Percentiles rank a stretch among this genome's conserved stretches.
Conservation (phyloP, 1,284 basidiomycete species). For the Mycena sp. region DNA sequence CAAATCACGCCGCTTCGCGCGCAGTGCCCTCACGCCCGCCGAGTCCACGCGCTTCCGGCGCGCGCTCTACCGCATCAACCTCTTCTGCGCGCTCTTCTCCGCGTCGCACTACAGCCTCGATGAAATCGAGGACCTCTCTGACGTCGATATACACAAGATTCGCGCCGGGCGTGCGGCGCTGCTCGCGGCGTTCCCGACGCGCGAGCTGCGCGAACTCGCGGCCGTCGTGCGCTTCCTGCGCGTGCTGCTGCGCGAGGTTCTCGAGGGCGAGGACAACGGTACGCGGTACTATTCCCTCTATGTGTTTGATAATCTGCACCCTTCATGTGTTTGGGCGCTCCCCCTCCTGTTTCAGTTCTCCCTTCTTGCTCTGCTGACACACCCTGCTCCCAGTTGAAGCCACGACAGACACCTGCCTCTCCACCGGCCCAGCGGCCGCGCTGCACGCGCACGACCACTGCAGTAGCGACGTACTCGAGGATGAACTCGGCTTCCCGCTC, state of each 20-base stretch:
- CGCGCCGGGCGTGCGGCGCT: slow-evolving; percentile 9
- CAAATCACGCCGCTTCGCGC: slow-evolving; percentile 17
- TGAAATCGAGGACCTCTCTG: not conserved
- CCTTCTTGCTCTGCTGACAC: no score
- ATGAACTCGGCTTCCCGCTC: no score
- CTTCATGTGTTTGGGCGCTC: no score
- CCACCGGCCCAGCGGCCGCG: no score
- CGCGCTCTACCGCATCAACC: slow-evolving; percentile 18
- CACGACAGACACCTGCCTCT: no score
- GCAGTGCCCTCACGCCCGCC: slow-evolving; percentile 10
- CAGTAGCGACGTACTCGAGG: no score
- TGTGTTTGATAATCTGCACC: no score
- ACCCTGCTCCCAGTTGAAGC: no score
- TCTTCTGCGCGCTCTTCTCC: slow-evolving; percentile 9
- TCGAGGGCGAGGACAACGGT: no score
- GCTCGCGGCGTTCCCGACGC: slow-evolving; percentile 11
- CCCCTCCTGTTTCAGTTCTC: no score
- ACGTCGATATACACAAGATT: not conserved
- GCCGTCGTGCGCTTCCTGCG: slow-evolving; percentile 4
- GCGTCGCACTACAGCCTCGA: not conserved
- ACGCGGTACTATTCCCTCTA: no score
- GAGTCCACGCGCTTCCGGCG: slow-evolving; percentile 22
- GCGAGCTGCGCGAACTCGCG: slow-evolving; percentile 13
- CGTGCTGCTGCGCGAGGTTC: not conserved
- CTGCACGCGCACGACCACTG: no score